Evolutionary conservation across 495 filamentous ascomycete genomes (phyloP).

Genomic region (Lasiosphaeria miniovina): DNA sequence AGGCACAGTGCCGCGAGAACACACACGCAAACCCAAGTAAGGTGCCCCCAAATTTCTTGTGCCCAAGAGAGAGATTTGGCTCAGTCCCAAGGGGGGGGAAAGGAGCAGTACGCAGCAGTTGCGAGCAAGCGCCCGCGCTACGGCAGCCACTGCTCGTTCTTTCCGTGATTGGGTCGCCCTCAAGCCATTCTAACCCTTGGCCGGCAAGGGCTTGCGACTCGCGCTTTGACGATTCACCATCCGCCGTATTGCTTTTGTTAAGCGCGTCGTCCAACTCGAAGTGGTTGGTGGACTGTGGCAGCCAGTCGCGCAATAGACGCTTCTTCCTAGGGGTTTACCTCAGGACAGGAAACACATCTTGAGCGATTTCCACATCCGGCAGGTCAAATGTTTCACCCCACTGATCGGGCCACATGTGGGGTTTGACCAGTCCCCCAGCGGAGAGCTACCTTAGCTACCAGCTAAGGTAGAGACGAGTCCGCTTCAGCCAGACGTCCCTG

Average conservation of each 20-base stretch:
- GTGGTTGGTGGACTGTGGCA: too few relatives aligned
- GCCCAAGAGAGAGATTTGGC: too few relatives aligned
- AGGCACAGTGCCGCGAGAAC: too few relatives aligned
- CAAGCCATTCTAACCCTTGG: background rate
- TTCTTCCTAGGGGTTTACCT: too few relatives aligned
- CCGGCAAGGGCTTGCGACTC: background rate
- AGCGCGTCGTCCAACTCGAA: background rate
- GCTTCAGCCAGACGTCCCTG: too few relatives aligned
- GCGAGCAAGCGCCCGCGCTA: slow-evolving; percentile 12
- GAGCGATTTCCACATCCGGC: background rate
- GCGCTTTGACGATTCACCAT: slow-evolving; percentile 1
- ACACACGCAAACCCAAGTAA: too few relatives aligned
- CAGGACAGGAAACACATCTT: too few relatives aligned
- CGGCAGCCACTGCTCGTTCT: slow-evolving; percentile 1
- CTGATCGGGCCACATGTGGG: slow-evolving; percentile 10
- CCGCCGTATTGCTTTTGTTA: background rate
- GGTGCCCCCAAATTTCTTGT: too few relatives aligned
- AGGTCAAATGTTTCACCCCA: background rate
- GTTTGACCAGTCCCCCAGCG: slow-evolving; percentile 7
- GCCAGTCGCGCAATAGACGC: too few relatives aligned
- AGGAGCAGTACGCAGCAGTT: background rate
- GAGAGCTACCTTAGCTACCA: background rate
- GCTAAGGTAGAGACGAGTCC: too few relatives aligned
- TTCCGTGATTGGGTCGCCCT: slow-evolving; percentile 1
- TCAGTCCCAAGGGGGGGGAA: background rate